Evolutionary conservation across 345 rosid species (phyloP).

Genomic region (Draba incana): DNA sequence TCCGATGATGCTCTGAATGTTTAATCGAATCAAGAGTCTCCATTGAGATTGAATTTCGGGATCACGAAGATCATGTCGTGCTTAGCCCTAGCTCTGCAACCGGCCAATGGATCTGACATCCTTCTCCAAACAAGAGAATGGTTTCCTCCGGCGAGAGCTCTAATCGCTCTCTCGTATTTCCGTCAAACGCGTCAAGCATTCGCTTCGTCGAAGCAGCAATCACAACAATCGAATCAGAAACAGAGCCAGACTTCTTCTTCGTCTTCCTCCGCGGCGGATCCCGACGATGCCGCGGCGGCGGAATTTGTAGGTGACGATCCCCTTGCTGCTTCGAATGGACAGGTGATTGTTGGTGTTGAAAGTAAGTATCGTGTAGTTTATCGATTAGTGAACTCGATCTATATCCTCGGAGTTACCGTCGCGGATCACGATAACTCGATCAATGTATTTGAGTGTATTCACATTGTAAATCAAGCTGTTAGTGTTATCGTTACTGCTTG

Average conservation of each 20-base stretch:
- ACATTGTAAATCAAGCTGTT: conserved; percentile 95
- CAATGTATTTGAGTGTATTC: conserved; percentile 94
- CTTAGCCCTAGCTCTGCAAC: conserved; percentile 87
- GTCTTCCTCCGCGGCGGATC: conserved; percentile 39
- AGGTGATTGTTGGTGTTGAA: conserved; percentile 95
- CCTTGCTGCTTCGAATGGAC: conserved; percentile 93
- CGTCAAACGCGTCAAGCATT: conserved; percentile 87
- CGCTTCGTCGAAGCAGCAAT: conserved; percentile 53
- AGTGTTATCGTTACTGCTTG: conserved; percentile 95
- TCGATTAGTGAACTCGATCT: conserved; percentile 91
- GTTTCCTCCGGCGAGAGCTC: conserved; percentile 95
- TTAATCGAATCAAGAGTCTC: neutral
- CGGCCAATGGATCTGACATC: conserved; percentile 83
- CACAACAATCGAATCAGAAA: conserved; percentile 10
- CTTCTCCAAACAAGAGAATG: conserved; percentile 91
- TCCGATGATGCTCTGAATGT: conserved; percentile 9
- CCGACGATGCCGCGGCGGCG: conserved; percentile 49
- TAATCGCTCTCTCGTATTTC: conserved; percentile 89
- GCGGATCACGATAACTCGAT: conserved; percentile 88
- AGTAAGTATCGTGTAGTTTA: conserved; percentile 94
- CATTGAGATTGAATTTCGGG: no score
- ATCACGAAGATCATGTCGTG: conserved; percentile 58
- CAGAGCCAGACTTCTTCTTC: conserved; percentile 38
- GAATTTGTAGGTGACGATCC: conserved; percentile 92
- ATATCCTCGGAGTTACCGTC: conserved; percentile 82